Evolutionary conservation across 441 rosid genomes (phyloP), one percentile per base, ranked within the genome.

Genomic region (Bocquillonia castaneifolia): DNA sequence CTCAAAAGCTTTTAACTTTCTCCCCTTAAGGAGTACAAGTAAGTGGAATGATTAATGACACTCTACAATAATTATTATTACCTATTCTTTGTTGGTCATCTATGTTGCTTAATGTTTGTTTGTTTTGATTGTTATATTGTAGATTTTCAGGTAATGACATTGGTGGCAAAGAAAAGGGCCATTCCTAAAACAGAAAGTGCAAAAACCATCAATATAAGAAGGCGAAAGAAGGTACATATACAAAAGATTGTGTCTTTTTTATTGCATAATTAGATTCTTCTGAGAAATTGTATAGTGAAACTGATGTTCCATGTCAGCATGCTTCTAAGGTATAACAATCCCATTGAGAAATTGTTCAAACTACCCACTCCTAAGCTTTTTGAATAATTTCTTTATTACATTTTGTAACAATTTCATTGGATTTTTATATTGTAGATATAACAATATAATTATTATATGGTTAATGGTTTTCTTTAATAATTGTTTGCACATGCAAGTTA

Each of bases 151-250:
- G 56, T 60, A 26, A 80, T 73, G 82, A 75, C 78, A 39, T 29
- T 77, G 48, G 76, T 76, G 67, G 84, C 85, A 50, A 74, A 77
- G 69, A 85, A 83, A 53, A 86, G 82, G 77, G 84, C 76, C 37
- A 78, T 77, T 14, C 44, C 85, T 25, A 69, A 83, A 69, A 80
- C 67, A 8, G 93, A 88, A 75, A 90, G 83, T 29, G 80, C 92
- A 0, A 93, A 93, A 78, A 83, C 78, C 45, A 76, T 79, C 63
- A 85, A 88, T 76, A 69, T 86, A 69, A 87, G 91, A 76, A 79
- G 61, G 67, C 83, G 59, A 68, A 86, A 83, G 79, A 93, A 88
- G 96, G 96, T 91, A 67, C 45, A 52, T 37, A 26, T 51, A 55
- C 54, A 52, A 44, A 26, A 13, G 3, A 44, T 2, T 45, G 15